A percentile compares a stretch with the other conserved stretches of the same genome.
Conservation (phyloP, 129 eudicot species). For the Ambrosia artemisiifolia region DNA sequence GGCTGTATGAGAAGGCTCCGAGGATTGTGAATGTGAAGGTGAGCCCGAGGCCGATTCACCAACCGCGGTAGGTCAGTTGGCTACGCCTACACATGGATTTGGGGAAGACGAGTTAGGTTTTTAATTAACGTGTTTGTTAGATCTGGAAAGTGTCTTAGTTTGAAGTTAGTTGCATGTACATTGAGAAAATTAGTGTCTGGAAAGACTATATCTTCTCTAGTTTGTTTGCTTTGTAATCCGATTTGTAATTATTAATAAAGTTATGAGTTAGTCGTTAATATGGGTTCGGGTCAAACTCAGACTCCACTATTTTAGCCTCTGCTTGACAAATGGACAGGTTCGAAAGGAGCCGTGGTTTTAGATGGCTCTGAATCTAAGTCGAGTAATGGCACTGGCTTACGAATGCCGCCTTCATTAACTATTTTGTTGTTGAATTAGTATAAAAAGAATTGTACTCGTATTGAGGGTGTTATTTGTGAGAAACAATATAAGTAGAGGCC, state of each 20-base stretch:
- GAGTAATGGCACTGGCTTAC: too few species aligned
- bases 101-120: slow-evolving; percentile 15
- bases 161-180: slow-evolving; percentile 18
- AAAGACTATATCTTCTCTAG: slow-evolving; percentile 11
- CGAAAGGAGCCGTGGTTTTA: too few species aligned
- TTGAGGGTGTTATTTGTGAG: too few species aligned
- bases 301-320: too few species aligned
- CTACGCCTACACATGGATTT: background rate
- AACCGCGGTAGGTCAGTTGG: slow-evolving; percentile 59
- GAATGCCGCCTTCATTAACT: too few species aligned
- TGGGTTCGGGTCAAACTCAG: too few species aligned
- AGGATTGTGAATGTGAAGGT: slow-evolving; percentile 75
- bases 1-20: slow-evolving; percentile 63
- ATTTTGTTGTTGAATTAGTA: too few species aligned
- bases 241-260: slow-evolving; percentile 25
- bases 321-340: too few species aligned
- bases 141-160: background rate
- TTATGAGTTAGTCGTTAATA: background rate
- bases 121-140: background rate
- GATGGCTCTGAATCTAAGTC: too few species aligned
- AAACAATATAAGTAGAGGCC: too few species aligned
- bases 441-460: too few species aligned
- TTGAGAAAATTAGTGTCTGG: background rate
- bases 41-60: slow-evolving; percentile 79
- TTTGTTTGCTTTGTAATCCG: slow-evolving; percentile 9